A percentile compares a stretch with the other conserved stretches of the same genome.
Conservation (phyloP, 2,329 filamentous ascomycete species). For the Graphium sp. region DNA sequence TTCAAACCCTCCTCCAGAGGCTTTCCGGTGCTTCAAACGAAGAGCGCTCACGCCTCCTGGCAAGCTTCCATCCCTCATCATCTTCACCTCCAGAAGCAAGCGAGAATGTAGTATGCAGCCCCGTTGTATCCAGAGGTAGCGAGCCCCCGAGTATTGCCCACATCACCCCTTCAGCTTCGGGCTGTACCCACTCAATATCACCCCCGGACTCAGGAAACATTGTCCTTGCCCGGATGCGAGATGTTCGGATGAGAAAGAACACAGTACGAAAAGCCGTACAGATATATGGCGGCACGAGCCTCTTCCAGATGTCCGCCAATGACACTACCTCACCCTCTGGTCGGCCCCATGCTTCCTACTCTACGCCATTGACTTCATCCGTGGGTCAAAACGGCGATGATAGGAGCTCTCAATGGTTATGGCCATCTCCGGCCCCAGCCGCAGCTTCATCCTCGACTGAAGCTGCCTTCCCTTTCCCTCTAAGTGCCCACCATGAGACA, state of each 20-base stretch:
- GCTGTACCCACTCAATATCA: no score
- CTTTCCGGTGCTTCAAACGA: constrained; percentile 20
- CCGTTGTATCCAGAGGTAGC: no score
- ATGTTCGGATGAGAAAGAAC: no score
- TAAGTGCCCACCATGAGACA: constrained; percentile 23
- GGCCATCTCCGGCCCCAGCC: background rate
- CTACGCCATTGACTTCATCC: background rate
- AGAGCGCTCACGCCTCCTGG: constrained; percentile 23
- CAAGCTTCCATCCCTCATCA: constrained; percentile 13
- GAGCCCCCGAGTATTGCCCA: no score
- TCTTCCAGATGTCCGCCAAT: constrained; percentile 17
- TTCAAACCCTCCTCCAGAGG: constrained; percentile 25
- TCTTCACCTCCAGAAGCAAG: background rate
- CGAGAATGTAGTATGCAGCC: no score
- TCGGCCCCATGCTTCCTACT: constrained; percentile 3
- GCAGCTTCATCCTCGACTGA: constrained; percentile 4
- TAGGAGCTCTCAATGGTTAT: background rate
- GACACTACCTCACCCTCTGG: constrained; percentile 4
- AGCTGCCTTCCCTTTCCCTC: constrained; percentile 17
- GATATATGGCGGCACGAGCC: no score
- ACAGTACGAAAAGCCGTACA: no score
- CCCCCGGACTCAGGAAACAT: constrained; percentile 4
- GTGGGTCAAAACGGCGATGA: background rate
- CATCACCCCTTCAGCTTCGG: no score
- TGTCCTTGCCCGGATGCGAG: constrained; percentile 5